These are phyloP conservation scores for Hypoxylon sp. DNA, from an alignment of 2,329 filamentous ascomycete genomes.

Conservation along the genomic window DNA sequence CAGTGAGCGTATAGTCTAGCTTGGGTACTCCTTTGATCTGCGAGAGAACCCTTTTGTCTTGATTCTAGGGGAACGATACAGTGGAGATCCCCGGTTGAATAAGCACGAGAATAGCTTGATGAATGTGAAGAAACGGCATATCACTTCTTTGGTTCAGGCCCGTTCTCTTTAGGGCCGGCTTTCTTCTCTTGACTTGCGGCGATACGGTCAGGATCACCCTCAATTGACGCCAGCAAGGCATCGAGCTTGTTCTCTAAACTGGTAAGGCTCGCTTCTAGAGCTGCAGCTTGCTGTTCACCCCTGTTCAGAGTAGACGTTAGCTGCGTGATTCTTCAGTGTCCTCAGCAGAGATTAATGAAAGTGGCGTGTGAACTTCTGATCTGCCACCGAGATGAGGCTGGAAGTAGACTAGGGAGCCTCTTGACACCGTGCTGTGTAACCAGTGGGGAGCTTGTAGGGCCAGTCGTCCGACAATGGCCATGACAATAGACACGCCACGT, in stretches of 20 bases:
- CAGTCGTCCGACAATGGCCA: slow-evolving; percentile 25
- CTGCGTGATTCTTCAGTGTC: slow-evolving; percentile 13
- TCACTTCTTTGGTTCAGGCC: slow-evolving; percentile 33
- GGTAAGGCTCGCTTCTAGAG: slow-evolving; percentile 54
- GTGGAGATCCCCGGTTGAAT: slow-evolving; percentile 13
- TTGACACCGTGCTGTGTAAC: not conserved
- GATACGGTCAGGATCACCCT: slow-evolving; percentile 30
- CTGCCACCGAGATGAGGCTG: slow-evolving; percentile 9
- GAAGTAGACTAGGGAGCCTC: slow-evolving; percentile 7
- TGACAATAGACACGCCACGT: slow-evolving; percentile 21
- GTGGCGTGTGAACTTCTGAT: slow-evolving; percentile 21
- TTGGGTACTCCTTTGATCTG: not conserved
- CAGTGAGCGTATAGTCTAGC: not conserved
- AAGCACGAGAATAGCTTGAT: slow-evolving; percentile 18
- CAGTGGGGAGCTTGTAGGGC: slow-evolving; percentile 9
- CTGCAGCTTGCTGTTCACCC: slow-evolving; percentile 54
- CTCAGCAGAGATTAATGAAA: slow-evolving; percentile 10
- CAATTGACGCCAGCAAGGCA: slow-evolving; percentile 53
- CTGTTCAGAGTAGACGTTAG: slow-evolving; percentile 44
- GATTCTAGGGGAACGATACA: not conserved
- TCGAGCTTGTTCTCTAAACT: slow-evolving; percentile 55
- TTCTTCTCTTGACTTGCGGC: slow-evolving; percentile 13
- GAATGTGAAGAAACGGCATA: slow-evolving; percentile 10
- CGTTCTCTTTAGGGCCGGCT: slow-evolving; percentile 12
- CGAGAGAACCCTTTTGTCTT: slow-evolving; percentile 3